Conservation (phyloP, 164 flowering plant genomes). For the Echeveria elegans region DNA sequence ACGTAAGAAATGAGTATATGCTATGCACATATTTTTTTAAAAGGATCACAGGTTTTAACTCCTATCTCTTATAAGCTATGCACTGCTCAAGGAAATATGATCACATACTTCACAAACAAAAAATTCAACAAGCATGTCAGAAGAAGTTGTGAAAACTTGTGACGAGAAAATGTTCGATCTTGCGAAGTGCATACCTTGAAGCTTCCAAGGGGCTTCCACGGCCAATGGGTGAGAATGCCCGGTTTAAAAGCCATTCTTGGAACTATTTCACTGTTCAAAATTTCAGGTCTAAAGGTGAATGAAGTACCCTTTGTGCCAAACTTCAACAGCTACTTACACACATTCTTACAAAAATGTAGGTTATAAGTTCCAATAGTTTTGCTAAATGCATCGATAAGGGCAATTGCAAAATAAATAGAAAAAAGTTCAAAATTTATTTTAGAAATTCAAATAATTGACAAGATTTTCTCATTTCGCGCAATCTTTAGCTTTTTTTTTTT, state of each 20-base stretch:
- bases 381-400: not conserved
- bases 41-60: constrained; percentile 26
- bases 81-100: constrained; percentile 3
- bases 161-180: too few relatives aligned
- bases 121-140: not conserved
- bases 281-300: not conserved
- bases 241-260: not conserved
- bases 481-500: not conserved
- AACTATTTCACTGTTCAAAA: not conserved
- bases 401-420: too few relatives aligned
- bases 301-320: not conserved
- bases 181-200: constrained; percentile 37
- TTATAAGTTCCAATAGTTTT: not conserved
- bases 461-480: not conserved
- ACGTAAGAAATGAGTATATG: constrained; percentile 18
- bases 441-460: not conserved
- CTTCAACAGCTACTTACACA: not conserved
- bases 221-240: constrained; percentile 40
- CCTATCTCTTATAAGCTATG: constrained; percentile 25
- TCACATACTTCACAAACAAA: not conserved
- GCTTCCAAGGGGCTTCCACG: constrained; percentile 44
- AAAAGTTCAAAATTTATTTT: too few relatives aligned
- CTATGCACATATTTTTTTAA: constrained; percentile 35
- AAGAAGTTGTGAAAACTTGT: not conserved
- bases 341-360: not conserved